Base-by-base conservation (phyloP, 345 rosid genomes). In the Erucastrum elatum region DNA sequence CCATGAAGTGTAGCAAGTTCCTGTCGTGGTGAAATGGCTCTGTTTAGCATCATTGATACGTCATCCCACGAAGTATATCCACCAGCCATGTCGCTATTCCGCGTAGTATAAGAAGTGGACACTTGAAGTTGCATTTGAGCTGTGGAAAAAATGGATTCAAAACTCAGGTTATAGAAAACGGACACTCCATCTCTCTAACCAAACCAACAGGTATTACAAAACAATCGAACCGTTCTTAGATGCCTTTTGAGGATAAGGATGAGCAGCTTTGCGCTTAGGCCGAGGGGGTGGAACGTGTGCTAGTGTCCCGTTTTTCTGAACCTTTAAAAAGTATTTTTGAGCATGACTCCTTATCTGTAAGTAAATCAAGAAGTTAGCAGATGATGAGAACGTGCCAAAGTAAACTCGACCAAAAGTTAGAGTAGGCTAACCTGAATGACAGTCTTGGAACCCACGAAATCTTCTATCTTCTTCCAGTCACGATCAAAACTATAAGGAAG, bases 231-330 rank as follows among this genome's bases (percentile, higher is more conserved):
- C 95, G 81, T 87, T 90, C 85, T 91, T 94, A 0, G 98, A 83
- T 2, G 97, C 97, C 80, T 94, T 94, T 68, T 94, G 98, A 1
- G 98, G 98, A 84, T 92, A 94, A 8, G 98, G 98, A 77, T 94
- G 98, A 15, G 94, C 66, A 64, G 98, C 96, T 89, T 94, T 94
- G 84, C 96, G 95, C 83, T 94, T 94, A 55, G 98, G 98, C 9
- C 98, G 90, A 72, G 98, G 98, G 17, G 98, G 97, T 39, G 98
- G 98, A 11, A 92, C 97, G 74, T 94, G 98, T 4, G 97, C 97
- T 55, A 83, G 64, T 17, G 98, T 83, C 62, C 98, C 98, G 17
- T 90, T 92, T 85, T 94, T 94, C 77, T 94, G 98, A 77, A 94
- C 97, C 87, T 94, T 94, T 85, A 94, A 67, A 84, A 94, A 94